Evolutionary conservation across 2,329 filamentous ascomycete species (phyloP), one percentile per base, ranked within the genome.

Genomic region (Fusarium sp.): DNA sequence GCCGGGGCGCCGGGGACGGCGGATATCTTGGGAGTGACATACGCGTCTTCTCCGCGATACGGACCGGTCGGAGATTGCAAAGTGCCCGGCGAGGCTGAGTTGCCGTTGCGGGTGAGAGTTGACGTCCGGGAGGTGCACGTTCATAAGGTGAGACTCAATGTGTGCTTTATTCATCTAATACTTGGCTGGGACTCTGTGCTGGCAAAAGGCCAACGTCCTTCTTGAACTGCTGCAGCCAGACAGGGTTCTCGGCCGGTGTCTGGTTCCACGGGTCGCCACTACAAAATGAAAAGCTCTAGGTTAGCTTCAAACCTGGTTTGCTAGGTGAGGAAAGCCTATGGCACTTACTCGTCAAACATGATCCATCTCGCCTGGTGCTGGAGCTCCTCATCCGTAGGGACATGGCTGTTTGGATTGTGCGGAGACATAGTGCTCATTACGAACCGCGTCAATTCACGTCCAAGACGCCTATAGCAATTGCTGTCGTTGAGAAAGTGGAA

Each of bases 331-430:
- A 36, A 48, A 15, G 18, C 12, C 12, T 23, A 7, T n/a, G n/a
- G n/a, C 11, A 54, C 51, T 43, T 27, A 54, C 70, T 73, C 72
- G 18, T 69, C 76, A 18, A 64, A 72, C 16, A 79, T 60, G 27
- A 80, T 77, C 46, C 71, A 73, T 7, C 75, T 69, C 13, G 78
- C 79, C 50, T 79, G 74, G 11, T 65, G 51, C 30, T 77, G 65
- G 2, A 82, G 60, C 52, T 79, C 77, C 4, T 76, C 73, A 39
- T 82, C 80, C 0, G 77, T 80, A 2, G 77, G 75, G 1, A 77
- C 50, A 4, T 71, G 66, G 51, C 48, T 74, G 60, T 61, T 68
- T 1, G 68, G 70, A 12, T 73, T 73, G 9, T 62, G 77, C 54
- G 54, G 77, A 50, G 67, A 78, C 78, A 67, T 78, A 6, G 67